Percentiles rank a stretch among this genome's conserved stretches.
Conservation (phyloP, 2,329 filamentous ascomycete species). For the Trichophyton schoenleinii region DNA sequence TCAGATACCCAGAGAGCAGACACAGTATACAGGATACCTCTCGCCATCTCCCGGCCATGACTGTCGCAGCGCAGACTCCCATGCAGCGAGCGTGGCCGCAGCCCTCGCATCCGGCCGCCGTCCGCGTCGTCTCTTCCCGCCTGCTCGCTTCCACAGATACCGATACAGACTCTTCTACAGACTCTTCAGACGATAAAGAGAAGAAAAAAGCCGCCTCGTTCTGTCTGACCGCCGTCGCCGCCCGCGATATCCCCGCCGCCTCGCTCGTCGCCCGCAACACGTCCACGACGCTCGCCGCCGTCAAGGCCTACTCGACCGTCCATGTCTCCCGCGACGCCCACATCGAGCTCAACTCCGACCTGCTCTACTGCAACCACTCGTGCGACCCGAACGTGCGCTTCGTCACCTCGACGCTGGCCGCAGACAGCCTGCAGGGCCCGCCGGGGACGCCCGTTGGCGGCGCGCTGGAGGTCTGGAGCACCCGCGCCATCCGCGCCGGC, state of each 20-base stretch:
- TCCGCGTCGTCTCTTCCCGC: no score
- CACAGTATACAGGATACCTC: no score
- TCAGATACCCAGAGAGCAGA: no score
- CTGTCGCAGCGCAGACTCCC: not conserved
- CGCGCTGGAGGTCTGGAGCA: slow-evolving; percentile 14
- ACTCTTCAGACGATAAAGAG: slow-evolving; percentile 3
- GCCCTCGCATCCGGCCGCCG: not conserved
- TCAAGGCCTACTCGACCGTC: slow-evolving; percentile 50
- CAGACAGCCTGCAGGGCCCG: slow-evolving; percentile 44
- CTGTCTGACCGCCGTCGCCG: slow-evolving; percentile 49
- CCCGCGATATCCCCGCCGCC: slow-evolving; percentile 46
- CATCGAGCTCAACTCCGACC: slow-evolving; percentile 52
- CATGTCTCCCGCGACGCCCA: slow-evolving; percentile 46
- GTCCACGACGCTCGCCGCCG: slow-evolving; percentile 29
- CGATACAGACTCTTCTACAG: not conserved
- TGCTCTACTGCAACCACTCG: slow-evolving; percentile 57
- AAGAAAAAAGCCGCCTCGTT: slow-evolving; percentile 33
- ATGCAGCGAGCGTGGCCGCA: not conserved
- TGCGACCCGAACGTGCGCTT: slow-evolving; percentile 56
- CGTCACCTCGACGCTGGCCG: slow-evolving; percentile 37
- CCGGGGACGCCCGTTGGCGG: slow-evolving; percentile 15
- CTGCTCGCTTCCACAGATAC: not conserved
- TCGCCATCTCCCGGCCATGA: not conserved
- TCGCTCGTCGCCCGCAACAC: slow-evolving; percentile 53
- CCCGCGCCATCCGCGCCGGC: slow-evolving; percentile 17